A percentile compares a stretch with the other conserved stretches of the same genome.
Evolutionary conservation across 2,329 filamentous ascomycete genomes (phyloP).

Genomic region (Verticillium tricorpus): DNA sequence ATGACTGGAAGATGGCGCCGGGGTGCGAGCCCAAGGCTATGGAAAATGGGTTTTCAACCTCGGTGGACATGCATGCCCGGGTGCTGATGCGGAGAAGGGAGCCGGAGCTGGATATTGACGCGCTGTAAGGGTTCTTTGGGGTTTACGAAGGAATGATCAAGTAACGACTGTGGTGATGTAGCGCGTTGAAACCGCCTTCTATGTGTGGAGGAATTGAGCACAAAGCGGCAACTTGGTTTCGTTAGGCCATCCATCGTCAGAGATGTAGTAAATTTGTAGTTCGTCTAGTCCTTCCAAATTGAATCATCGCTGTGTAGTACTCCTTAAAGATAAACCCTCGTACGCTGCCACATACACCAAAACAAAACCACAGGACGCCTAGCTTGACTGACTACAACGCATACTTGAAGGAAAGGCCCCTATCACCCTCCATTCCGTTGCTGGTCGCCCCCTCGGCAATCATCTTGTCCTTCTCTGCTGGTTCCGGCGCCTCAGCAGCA

Average conservation of each 20-base stretch:
- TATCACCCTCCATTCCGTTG: constrained; percentile 4
- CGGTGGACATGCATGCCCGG: constrained; percentile 2
- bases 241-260: too few relatives aligned
- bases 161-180: too few relatives aligned
- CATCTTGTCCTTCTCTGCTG: constrained; percentile 6
- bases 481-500: constrained; percentile 2
- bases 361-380: not conserved
- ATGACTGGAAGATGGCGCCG: not conserved
- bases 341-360: too few relatives aligned
- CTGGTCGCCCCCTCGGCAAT: constrained; percentile 4
- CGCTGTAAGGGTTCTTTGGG: not conserved
- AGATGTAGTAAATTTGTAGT: too few relatives aligned
- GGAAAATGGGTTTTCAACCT: not conserved
- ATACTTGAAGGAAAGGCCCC: constrained; percentile 1
- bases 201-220: too few relatives aligned
- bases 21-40: constrained; percentile 4
- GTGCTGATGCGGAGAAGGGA: constrained; percentile 6
- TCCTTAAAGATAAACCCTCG: too few relatives aligned
- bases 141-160: too few relatives aligned
- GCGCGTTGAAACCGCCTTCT: too few relatives aligned
- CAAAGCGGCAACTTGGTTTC: too few relatives aligned
- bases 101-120: constrained; percentile 9
- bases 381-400: not conserved
- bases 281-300: too few relatives aligned
- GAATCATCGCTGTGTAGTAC: too few relatives aligned